Evolutionary conservation across 129 eudicot species (phyloP).

Genomic region (Pulicaria dysenterica): DNA sequence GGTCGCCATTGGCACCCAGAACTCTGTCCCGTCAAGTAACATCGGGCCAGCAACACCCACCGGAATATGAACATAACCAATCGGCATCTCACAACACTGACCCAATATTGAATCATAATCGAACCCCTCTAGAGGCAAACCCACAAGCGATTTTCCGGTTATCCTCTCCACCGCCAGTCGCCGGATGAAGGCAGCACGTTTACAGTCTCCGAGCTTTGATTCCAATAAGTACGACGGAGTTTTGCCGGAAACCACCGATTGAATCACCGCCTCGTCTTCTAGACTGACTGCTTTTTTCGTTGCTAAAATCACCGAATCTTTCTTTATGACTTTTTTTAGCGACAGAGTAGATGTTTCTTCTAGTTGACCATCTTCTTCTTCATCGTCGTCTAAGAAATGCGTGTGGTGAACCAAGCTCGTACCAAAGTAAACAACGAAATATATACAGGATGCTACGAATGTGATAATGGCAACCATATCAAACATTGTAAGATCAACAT

Average conservation of each 20-base stretch:
- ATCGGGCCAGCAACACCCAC: constrained; percentile 62
- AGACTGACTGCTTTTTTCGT: background rate
- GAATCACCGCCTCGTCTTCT: constrained; percentile 51
- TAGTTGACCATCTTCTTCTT: background rate
- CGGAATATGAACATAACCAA: constrained; percentile 68
- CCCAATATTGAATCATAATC: constrained; percentile 72
- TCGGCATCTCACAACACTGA: constrained; percentile 90
- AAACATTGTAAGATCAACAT: constrained; percentile 24
- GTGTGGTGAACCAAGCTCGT: constrained; percentile 20
- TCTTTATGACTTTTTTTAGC: constrained; percentile 11
- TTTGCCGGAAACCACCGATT: constrained; percentile 47
- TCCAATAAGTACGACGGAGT: constrained; percentile 57
- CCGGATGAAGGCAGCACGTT: constrained; percentile 51
- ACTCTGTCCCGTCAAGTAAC: constrained; percentile 56
- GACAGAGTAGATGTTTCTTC: background rate
- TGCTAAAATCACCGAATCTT: background rate
- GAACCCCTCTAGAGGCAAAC: constrained; percentile 68
- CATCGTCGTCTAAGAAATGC: constrained; percentile 10
- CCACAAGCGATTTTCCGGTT: constrained; percentile 54
- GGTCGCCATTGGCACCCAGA: constrained; percentile 75
- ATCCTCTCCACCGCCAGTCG: constrained; percentile 58
- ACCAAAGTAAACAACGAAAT: constrained; percentile 32
- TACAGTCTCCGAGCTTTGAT: constrained; percentile 58
- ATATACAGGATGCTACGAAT: constrained; percentile 27
- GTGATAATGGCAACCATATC: constrained; percentile 26